These are phyloP conservation scores for Syncephalis fuscata DNA, from an alignment of 371 early-diverging fungal genomes.

Conservation along the genomic window DNA sequence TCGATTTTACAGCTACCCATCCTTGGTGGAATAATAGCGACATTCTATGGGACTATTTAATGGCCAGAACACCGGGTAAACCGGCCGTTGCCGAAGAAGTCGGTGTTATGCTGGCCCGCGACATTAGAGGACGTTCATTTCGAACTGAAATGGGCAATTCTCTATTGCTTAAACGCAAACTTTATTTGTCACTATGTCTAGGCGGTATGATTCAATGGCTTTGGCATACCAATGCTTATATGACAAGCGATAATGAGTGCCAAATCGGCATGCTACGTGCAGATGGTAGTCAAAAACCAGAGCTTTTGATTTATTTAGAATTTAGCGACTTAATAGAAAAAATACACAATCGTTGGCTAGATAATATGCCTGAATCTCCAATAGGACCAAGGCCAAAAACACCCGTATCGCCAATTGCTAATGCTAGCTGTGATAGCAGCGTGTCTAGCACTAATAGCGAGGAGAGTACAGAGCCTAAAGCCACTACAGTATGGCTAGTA, in stretches of 20 bases:
- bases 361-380: no score
- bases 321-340: no score
- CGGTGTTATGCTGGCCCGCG: background rate
- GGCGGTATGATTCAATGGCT: slow-evolving; percentile 2
- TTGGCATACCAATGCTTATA: background rate
- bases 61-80: background rate
- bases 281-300: background rate
- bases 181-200: background rate
- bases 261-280: background rate
- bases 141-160: background rate
- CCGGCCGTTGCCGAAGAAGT: slow-evolving; percentile 1
- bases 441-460: no score
- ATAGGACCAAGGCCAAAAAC: no score
- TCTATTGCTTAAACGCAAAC: background rate
- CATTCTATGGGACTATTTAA: background rate
- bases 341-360: no score
- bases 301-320: no score
- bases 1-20: slow-evolving; percentile 2
- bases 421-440: no score
- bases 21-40: slow-evolving; percentile 1
- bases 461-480: no score
- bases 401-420: no score
- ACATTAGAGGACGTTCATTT: background rate
- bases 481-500: no score
- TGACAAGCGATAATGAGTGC: slow-evolving; percentile 1